phyloP scores from a whole-genome alignment of 257 asterid genomes.

The Galeopsis tetrahit region DNA sequence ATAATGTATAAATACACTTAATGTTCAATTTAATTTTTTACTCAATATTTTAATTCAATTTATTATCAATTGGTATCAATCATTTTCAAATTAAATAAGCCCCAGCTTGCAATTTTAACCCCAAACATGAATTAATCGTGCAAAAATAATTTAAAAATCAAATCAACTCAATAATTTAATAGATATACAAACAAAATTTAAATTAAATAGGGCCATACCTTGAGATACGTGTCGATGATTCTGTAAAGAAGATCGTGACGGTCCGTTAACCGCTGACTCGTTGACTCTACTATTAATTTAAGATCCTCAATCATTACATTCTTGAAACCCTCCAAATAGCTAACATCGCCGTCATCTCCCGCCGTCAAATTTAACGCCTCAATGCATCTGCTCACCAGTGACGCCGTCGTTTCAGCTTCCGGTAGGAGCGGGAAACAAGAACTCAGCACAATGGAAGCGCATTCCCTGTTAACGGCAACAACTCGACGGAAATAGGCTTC shows the following conservation, averaged over 20 bases:
- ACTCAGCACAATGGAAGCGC: conserved; percentile 57
- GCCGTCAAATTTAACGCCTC: conserved; percentile 66
- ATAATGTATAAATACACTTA: too few species aligned
- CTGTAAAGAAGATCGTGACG: conserved; percentile 75
- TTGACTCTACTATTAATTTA: conserved; percentile 51
- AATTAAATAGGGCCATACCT: conserved; percentile 41
- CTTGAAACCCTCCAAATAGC: conserved; percentile 52
- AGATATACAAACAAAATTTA: not conserved
- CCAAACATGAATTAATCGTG: too few species aligned
- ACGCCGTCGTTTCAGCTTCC: conserved; percentile 70
- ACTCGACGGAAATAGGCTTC: conserved; percentile 70
- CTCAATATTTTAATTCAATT: too few species aligned
- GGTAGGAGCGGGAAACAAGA: conserved; percentile 71
- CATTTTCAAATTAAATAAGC: not conserved
- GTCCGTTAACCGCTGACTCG: conserved; percentile 56
- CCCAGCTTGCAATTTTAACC: too few species aligned
- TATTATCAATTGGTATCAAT: too few species aligned
- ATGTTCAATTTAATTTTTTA: too few species aligned
- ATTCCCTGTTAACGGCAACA: conserved; percentile 55
- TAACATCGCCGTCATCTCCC: conserved; percentile 40
- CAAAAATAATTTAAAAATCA: not conserved
- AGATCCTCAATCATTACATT: conserved; percentile 49
- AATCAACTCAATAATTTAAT: not conserved
- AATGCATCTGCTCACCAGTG: conserved; percentile 70
- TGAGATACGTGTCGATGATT: conserved; percentile 69